Evolutionary conservation across 148 eudicot species (phyloP).

Genomic region (Talinum fruticosum): DNA sequence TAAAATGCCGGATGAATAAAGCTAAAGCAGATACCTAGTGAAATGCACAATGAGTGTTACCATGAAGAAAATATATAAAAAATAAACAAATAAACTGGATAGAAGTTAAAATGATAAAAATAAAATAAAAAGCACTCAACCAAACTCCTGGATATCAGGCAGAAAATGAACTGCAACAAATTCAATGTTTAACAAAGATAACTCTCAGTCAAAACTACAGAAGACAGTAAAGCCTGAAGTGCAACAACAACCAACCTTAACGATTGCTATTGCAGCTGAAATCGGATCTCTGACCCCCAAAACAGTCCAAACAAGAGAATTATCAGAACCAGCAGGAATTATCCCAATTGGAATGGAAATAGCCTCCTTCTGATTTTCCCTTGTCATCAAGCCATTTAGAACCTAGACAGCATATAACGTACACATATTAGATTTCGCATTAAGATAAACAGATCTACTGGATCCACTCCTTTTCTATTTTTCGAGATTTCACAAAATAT

Average conservation of each 20-base stretch:
- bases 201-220: conserved; percentile 1
- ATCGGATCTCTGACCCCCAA: conserved; percentile 94
- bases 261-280: conserved; percentile 94
- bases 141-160: no score
- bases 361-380: conserved; percentile 90
- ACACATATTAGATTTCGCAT: neutral
- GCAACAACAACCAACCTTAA: conserved; percentile 54
- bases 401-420: conserved; percentile 51
- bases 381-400: conserved; percentile 74
- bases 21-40: no score
- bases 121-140: no score
- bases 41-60: no score
- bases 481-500: neutral
- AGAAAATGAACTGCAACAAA: no score
- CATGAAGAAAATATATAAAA: no score
- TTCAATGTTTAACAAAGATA: neutral
- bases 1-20: no score
- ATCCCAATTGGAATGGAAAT: conserved; percentile 93
- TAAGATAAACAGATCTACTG: neutral
- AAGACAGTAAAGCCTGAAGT: neutral
- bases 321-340: conserved; percentile 98
- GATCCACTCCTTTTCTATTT: neutral
- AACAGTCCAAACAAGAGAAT: conserved; percentile 98
- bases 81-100: no score
- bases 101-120: no score